Evolutionary conservation across 306 rosid genomes (phyloP).

Genomic region (Alnus glutinosa): DNA sequence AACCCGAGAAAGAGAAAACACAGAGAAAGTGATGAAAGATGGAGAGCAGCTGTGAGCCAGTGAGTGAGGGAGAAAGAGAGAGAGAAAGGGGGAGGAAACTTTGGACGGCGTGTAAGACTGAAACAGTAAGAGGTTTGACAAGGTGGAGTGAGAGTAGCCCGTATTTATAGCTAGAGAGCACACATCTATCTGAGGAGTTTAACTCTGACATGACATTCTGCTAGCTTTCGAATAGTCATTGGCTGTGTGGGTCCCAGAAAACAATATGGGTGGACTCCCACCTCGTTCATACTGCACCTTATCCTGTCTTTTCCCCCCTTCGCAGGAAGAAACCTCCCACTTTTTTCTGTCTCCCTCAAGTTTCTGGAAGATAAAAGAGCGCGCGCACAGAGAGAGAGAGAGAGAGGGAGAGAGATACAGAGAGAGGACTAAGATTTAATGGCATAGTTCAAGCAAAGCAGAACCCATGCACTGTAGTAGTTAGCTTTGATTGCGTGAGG

Average conservation of each 20-base stretch:
- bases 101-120: background rate
- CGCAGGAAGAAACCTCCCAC: background rate
- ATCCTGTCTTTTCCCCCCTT: background rate
- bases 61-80: background rate
- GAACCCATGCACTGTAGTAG: no score
- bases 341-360: background rate
- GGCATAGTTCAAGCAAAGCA: no score
- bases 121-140: slow-evolving; percentile 19
- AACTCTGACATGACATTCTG: slow-evolving; percentile 22
- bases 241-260: background rate
- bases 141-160: slow-evolving; percentile 3
- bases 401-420: no score
- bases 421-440: no score
- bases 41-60: background rate
- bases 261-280: background rate
- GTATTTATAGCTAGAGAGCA: slow-evolving; percentile 2
- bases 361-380: no score
- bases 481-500: no score
- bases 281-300: background rate
- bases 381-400: no score
- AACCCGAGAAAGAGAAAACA: slow-evolving; percentile 1
- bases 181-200: background rate
- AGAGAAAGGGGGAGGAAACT: background rate
- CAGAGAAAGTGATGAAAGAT: background rate
- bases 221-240: slow-evolving; percentile 9